Conservation (phyloP, 192 early-diverging fungal species). For the Podila minutissima region DNA sequence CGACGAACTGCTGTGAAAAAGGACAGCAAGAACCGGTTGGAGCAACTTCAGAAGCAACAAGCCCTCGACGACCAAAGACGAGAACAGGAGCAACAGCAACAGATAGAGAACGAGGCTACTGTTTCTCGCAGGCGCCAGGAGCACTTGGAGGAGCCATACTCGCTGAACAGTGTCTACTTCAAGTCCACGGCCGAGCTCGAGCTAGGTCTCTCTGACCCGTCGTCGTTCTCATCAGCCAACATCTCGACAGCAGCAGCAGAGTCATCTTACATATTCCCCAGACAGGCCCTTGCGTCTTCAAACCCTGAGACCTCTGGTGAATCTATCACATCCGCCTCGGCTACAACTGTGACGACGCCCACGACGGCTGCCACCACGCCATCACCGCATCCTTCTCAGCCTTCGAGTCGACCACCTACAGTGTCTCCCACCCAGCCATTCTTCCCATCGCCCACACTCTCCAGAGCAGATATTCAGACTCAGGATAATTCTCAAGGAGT, state of each 20-base stretch:
- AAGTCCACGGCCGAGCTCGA: constrained; percentile 21
- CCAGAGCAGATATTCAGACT: not conserved
- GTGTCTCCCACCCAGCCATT: not conserved
- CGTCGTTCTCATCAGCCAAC: not conserved
- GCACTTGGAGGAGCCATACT: constrained; percentile 14
- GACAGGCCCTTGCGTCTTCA: too few species aligned
- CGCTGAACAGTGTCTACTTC: constrained; percentile 29
- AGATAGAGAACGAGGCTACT: not conserved
- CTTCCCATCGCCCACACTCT: not conserved
- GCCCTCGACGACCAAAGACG: not conserved
- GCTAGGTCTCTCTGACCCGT: constrained; percentile 5
- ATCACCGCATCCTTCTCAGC: not conserved
- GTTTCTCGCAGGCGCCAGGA: not conserved
- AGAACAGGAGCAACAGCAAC: not conserved
- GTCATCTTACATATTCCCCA: not conserved
- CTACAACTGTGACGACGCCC: not conserved
- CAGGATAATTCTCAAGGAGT: too few species aligned
- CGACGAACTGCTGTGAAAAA: constrained; percentile 39
- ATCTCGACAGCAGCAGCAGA: not conserved
- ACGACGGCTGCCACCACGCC: not conserved
- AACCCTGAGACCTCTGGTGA: not conserved
- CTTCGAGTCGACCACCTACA: not conserved
- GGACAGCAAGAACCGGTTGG: constrained; percentile 21
- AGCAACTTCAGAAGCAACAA: constrained; percentile 26
- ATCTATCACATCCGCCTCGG: not conserved